Base-by-base conservation (phyloP, 2,329 filamentous ascomycete genomes). In the Ceratocystis destructans region DNA sequence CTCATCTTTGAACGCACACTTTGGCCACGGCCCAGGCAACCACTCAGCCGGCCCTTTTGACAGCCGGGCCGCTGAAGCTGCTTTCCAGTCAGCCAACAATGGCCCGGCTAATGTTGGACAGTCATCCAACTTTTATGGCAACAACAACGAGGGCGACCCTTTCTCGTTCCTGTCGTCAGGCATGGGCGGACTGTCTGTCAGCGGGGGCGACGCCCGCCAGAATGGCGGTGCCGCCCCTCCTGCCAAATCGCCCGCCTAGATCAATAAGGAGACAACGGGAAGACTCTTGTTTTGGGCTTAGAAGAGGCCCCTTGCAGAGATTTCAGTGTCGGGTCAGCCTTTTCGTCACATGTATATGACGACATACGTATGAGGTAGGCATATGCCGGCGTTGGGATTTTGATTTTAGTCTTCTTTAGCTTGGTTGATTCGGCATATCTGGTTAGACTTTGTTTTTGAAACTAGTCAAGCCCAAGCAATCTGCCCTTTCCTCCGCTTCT, bases 61-160 rank as follows among this genome's bases (percentile, higher is more conserved):
- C 74, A 95, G 91, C 79, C 89, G 92, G 69, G 89, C 90, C 69
- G 90, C 93, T 17, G 93, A 97, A 78, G 91, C 91, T 68, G 93
- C 94, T 31, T 99, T 99, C 80, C 89, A 90, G 74, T 89, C 89
- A 50, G 91, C 90, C 48, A 87, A 87, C 71, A 93, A 94, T 71
- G 89, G 89, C 66, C 87, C 87, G 22, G 86, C 87, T 17, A 89
- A 88, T 57, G 87, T 87, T 68, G 89, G 88, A 50, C 85, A 87
- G 44, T 86, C 87, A 53, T 90, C 89, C 77, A 77, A 77, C 71
- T 78, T 77, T 64, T 78, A 78, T 69, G 64, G 63, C 6, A 73
- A 72, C 69, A 80, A 85, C 71, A 79, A 78, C 66, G 86, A 89
- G 72, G 86, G 80, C 71, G 89, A 92, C 71, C 88, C 89, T 10